Evolutionary conservation across 495 filamentous ascomycete genomes (phyloP).

Genomic region (Neurospora sp.): DNA sequence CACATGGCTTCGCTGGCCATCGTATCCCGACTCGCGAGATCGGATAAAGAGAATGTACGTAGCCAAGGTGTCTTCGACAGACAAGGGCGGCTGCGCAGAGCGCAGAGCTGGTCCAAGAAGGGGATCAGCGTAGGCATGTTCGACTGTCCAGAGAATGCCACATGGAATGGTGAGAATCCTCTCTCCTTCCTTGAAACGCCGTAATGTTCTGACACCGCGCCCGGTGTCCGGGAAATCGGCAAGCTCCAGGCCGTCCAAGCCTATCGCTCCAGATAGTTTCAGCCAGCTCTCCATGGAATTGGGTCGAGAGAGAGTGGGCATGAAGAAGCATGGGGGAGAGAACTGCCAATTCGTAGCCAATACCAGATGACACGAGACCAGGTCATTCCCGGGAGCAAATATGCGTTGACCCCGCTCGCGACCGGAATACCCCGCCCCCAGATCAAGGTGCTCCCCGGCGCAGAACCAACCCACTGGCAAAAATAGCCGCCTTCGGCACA

Average conservation of each 20-base stretch:
- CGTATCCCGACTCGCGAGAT: conserved; percentile 22
- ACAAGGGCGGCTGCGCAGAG: conserved; percentile 20
- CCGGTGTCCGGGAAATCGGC: conserved; percentile 18
- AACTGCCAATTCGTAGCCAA: not conserved
- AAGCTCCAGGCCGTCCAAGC: conserved; percentile 21
- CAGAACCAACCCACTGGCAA: no score
- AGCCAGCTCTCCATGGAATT: conserved; percentile 17
- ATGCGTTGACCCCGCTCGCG: no score
- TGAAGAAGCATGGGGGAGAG: not conserved
- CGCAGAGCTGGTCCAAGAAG: conserved; percentile 20
- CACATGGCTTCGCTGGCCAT: conserved; percentile 20
- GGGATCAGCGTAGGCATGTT: conserved; percentile 23
- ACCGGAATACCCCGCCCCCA: no score
- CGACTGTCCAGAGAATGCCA: conserved; percentile 20
- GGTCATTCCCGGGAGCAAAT: no score
- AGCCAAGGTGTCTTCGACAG: conserved; percentile 22
- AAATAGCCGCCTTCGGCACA: no score
- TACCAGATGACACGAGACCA: no score
- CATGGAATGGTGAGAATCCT: conserved; percentile 20
- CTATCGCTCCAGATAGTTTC: conserved; percentile 15
- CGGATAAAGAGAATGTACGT: conserved; percentile 21
- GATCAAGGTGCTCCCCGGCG: no score
- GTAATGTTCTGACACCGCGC: conserved; percentile 19
- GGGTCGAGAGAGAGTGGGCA: not conserved
- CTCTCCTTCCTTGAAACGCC: conserved; percentile 21